Base-by-base conservation (phyloP, 1,284 basidiomycete species). In the Marasmius tenuissimus region DNA sequence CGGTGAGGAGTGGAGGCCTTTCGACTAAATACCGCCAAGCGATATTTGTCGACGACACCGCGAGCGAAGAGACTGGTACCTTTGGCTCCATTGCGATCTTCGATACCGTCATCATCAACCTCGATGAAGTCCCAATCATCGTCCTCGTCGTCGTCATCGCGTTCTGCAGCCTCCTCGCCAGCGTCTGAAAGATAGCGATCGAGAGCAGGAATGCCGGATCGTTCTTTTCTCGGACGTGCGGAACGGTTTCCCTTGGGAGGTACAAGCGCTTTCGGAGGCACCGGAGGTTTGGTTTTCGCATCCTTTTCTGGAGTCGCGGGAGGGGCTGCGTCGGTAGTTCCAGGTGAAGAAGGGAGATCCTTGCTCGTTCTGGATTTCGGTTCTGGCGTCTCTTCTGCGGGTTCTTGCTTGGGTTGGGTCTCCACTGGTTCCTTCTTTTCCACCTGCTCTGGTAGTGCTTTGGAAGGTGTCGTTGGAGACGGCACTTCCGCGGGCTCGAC, bases 81-180 rank as follows among this genome's bases (percentile, higher is more conserved):
- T 70, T 87, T 87, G 40, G 85, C 77, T 10, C 91, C 92, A 66
- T 94, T 93, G 61, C 85, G 81, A 63, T 94, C 92, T 70, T 93
- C 90, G 4, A 14, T 8, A 18, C 85, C 86, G 14, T 54, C 52
- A 66, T 89, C 89, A 14, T 77, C 86, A 62, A 85, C 84, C 68
- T 94, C 92, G 61, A 94, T 83, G 63, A 94, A 86, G 81, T 94
- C 93, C 93, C 92, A 94, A 63, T 94, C 92, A 57, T 92, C 90
- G 59, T 92, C 90, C 58, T 88, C 87, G 27, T 88, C 85, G 48
- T 91, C 85, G 47, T 91, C 87, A 54, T 85, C 85, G 50, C 84
- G 80, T 67, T 84, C 82, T 45, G 70, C 81, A 54, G 85, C 86
- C 49, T 82, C 86, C 59, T 88, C 86, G 61, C 75, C 76, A 58